Percentiles rank a stretch among this genome's conserved stretches.
These are phyloP conservation scores for Parietichytrium sp. DNA, from an alignment of 108 stramenopile species.

Conservation along the genomic window DNA sequence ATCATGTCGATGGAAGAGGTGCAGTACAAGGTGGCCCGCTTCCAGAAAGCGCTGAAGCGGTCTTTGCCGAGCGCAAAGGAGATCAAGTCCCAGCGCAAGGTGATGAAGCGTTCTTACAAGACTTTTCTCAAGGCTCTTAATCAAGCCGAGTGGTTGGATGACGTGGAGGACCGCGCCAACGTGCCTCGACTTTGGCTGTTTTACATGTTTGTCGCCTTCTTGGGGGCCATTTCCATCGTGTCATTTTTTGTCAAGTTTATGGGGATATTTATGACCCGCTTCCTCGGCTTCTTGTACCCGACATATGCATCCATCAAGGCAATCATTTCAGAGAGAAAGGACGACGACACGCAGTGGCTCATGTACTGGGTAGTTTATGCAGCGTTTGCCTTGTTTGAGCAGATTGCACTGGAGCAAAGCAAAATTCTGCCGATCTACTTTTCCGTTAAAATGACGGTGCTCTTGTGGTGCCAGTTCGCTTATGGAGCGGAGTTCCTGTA, in stretches of 20 bases:
- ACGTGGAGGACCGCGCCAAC: background rate
- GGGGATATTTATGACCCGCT: slow-evolving; percentile 34
- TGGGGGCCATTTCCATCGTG: background rate
- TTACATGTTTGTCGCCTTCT: background rate
- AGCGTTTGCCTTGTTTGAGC: slow-evolving; percentile 20
- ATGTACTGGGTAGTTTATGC: slow-evolving; percentile 40
- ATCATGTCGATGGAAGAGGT: no score
- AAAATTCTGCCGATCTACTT: slow-evolving; percentile 13
- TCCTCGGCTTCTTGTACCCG: slow-evolving; percentile 20
- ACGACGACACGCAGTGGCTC: slow-evolving; percentile 37
- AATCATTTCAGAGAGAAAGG: slow-evolving; percentile 10
- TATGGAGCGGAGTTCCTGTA: background rate
- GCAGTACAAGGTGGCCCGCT: background rate
- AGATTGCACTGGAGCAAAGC: background rate
- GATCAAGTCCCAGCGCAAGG: background rate
- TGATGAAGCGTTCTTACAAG: background rate
- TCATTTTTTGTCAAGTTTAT: slow-evolving; percentile 4
- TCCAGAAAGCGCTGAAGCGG: background rate
- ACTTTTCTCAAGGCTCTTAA: background rate
- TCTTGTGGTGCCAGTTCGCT: slow-evolving; percentile 1
- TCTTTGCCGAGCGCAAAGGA: background rate
- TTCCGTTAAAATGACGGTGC: background rate
- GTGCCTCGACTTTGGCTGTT: background rate
- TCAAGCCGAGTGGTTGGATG: slow-evolving; percentile 9
- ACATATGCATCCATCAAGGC: slow-evolving; percentile 30